Evolutionary conservation across 139 green algal genomes (phyloP).

Genomic region (Chlorella vulgaris): DNA sequence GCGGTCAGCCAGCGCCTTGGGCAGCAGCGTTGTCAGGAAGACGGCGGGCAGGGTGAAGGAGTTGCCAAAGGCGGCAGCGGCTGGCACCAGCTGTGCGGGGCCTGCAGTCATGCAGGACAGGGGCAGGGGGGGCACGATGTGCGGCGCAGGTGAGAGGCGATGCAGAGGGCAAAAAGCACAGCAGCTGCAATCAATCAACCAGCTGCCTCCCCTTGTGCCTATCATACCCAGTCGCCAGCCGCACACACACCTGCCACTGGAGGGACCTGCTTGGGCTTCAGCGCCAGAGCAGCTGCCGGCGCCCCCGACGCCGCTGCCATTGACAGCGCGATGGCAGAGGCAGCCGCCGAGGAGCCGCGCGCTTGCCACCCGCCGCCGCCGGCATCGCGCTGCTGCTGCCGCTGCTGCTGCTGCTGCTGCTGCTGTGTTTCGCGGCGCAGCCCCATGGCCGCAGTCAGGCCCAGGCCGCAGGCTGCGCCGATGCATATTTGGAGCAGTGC

Average conservation of each 20-base stretch:
- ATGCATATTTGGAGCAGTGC: constrained; percentile 34
- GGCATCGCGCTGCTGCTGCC: constrained; percentile 31
- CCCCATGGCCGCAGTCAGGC: constrained; percentile 33
- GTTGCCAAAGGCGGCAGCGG: constrained; percentile 72
- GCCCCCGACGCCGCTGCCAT: constrained; percentile 44
- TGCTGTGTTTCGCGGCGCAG: constrained; percentile 1
- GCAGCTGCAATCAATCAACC: background rate
- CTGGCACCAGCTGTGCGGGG: constrained; percentile 45
- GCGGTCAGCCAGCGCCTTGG: constrained; percentile 14
- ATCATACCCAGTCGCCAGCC: background rate
- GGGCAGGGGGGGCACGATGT: background rate
- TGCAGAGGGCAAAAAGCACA: background rate
- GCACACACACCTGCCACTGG: constrained; percentile 21
- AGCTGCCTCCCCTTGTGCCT: too few relatives aligned
- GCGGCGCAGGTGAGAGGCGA: background rate
- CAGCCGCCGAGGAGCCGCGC: background rate
- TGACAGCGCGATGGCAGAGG: constrained; percentile 41
- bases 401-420: constrained; percentile 29
- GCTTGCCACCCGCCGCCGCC: constrained; percentile 28
- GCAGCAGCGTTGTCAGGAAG: constrained; percentile 63
- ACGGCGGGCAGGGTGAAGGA: constrained; percentile 70
- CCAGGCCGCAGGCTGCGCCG: constrained; percentile 28
- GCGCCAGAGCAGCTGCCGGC: constrained; percentile 33
- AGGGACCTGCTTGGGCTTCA: constrained; percentile 24
- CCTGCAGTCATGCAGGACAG: constrained; percentile 21